A percentile compares a stretch with the other conserved stretches of the same genome.
These are phyloP conservation scores for Mallotus japonicus DNA, from an alignment of 441 rosid species.

Conservation along the genomic window DNA sequence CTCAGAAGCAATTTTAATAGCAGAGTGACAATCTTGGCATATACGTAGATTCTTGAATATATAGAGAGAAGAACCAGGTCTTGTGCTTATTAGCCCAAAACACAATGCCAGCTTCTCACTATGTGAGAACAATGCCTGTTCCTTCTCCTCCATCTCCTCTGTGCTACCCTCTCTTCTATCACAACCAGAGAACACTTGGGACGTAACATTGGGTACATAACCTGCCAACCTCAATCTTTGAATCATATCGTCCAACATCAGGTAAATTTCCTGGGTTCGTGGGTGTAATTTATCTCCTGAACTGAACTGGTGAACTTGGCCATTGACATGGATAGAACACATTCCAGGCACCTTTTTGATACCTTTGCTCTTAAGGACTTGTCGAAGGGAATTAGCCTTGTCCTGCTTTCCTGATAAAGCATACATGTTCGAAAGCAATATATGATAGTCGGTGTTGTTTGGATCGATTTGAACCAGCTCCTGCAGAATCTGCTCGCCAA, in stretches of 20 bases:
- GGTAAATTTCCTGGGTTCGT: conserved; percentile 46
- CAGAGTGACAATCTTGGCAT: conserved; percentile 76
- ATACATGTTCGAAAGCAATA: conserved; percentile 69
- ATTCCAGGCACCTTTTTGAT: conserved; percentile 68
- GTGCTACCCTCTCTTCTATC: conserved; percentile 28
- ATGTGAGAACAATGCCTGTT: conserved; percentile 64
- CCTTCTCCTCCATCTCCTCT: conserved; percentile 61
- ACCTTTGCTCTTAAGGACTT: conserved; percentile 47
- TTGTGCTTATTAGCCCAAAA: conserved; percentile 67
- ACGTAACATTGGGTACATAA: conserved; percentile 47
- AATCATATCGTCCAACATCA: conserved; percentile 54
- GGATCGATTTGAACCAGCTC: conserved; percentile 56
- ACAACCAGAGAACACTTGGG: conserved; percentile 39
- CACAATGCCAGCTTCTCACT: conserved; percentile 83
- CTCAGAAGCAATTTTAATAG: conserved; percentile 59
- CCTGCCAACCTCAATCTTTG: conserved; percentile 54
- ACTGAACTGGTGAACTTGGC: conserved; percentile 58
- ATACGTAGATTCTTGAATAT: conserved; percentile 75
- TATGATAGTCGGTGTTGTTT: conserved; percentile 52
- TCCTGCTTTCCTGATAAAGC: conserved; percentile 52
- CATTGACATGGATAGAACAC: conserved; percentile 59
- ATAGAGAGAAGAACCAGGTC: conserved; percentile 43
- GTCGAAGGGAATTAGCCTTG: conserved; percentile 50
- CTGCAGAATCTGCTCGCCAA: conserved; percentile 46
- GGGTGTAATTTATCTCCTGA: conserved; percentile 76